These are phyloP conservation scores for Tylopilus sp. DNA, from an alignment of 768 basidiomycete genomes.

Conservation along the genomic window DNA sequence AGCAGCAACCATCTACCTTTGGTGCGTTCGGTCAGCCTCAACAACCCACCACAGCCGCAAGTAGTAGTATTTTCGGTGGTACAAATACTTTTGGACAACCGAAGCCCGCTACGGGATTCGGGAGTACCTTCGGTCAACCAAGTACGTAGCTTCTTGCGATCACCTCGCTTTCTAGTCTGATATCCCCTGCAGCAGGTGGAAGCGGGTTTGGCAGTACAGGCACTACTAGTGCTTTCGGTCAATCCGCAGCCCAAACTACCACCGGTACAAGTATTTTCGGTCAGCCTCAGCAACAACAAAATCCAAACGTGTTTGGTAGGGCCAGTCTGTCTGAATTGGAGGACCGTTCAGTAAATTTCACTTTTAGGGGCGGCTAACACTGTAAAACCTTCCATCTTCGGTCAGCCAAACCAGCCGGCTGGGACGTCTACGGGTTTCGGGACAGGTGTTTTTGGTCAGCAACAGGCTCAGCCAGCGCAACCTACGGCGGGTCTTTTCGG, in stretches of 20 bases:
- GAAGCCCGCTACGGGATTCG: conserved; percentile 33
- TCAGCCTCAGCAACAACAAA: conserved; percentile 36
- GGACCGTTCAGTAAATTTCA: not conserved
- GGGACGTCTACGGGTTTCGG: conserved; percentile 37
- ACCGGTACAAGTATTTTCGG: conserved; percentile 32
- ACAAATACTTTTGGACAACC: conserved; percentile 31
- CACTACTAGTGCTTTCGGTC: conserved; percentile 24
- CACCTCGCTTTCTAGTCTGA: not conserved
- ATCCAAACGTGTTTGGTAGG: conserved; percentile 38
- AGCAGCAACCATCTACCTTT: conserved; percentile 39
- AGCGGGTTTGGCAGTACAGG: conserved; percentile 24
- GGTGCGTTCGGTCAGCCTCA: conserved; percentile 49
- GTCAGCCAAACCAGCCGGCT: conserved; percentile 42
- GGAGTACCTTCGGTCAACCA: conserved; percentile 24
- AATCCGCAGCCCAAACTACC: conserved; percentile 23
- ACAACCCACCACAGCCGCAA: conserved; percentile 32
- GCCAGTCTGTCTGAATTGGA: conserved; percentile 29
- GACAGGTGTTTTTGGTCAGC: conserved; percentile 26
- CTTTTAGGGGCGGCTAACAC: conserved; percentile 31
- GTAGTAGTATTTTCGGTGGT: conserved; percentile 32
- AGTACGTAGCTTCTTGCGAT: conserved; percentile 10
- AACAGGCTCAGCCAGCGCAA: conserved; percentile 23
- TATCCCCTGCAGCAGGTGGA: conserved; percentile 11
- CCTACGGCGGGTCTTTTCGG: conserved; percentile 32
- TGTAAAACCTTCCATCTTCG: conserved; percentile 48